Percentiles rank a stretch among this genome's conserved stretches.
Conservation (phyloP, 1,139 yeast species). For the Wickerhamomyces sp. region DNA sequence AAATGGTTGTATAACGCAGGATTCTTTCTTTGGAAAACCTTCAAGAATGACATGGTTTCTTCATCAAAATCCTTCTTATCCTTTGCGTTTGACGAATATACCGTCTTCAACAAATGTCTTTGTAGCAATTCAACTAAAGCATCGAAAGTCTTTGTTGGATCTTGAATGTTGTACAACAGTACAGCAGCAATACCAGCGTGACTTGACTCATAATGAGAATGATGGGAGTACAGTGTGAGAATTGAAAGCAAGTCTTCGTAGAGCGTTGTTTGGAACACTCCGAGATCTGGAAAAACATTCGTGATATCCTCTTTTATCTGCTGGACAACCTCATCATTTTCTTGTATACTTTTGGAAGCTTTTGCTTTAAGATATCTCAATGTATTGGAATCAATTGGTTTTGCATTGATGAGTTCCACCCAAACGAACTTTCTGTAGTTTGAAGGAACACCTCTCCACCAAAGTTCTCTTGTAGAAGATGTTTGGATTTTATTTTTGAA, state of each 20-base stretch:
- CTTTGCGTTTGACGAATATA: slow-evolving; percentile 16
- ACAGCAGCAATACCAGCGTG: slow-evolving; percentile 36
- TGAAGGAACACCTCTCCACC: slow-evolving; percentile 68
- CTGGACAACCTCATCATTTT: slow-evolving; percentile 9
- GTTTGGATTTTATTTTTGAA: slow-evolving; percentile 31
- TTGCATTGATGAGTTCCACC: slow-evolving; percentile 41
- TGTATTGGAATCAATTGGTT: slow-evolving; percentile 18
- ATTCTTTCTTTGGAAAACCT: slow-evolving; percentile 38
- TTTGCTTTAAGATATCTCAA: slow-evolving; percentile 17
- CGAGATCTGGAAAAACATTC: slow-evolving; percentile 39
- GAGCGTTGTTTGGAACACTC: slow-evolving; percentile 36
- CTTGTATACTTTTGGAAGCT: slow-evolving; percentile 2
- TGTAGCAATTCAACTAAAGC: slow-evolving; percentile 41
- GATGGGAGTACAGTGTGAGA: slow-evolving; percentile 28
- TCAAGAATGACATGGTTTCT: slow-evolving; percentile 38
- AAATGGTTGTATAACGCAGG: slow-evolving; percentile 49
- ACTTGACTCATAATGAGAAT: slow-evolving; percentile 25
- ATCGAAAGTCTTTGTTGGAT: slow-evolving; percentile 36
- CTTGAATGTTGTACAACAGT: slow-evolving; percentile 34
- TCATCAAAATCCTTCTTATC: slow-evolving; percentile 22
- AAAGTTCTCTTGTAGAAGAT: slow-evolving; percentile 44
- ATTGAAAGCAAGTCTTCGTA: slow-evolving; percentile 29
- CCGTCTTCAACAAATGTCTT: slow-evolving; percentile 29
- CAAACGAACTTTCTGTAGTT: slow-evolving; percentile 45
- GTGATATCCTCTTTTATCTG: slow-evolving; percentile 28